Evolutionary conservation across 2,329 filamentous ascomycete genomes (phyloP), one percentile per base, ranked within the genome.

Genomic region (Myriosclerotinia duriaeana): DNA sequence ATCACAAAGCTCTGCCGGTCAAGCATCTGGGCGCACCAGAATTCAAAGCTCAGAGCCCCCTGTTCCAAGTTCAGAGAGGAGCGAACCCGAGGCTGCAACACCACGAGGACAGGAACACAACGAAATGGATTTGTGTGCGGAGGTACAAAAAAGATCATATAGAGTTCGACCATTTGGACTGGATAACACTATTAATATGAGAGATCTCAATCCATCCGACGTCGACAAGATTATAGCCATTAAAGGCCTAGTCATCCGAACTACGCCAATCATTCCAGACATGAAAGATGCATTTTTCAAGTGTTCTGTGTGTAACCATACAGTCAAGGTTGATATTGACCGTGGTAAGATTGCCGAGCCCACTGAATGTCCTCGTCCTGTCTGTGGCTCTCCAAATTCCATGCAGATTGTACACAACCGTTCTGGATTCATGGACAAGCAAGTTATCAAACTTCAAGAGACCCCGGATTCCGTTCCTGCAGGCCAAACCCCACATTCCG

Each of bases 221-320:
- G 97, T 98, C 86, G 96, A 99, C 79, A 96, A 96, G 76, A 85
- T 99, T 71, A 89, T 99, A 71, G 92, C 89, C 71, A 89, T 99
- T 79, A 99, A 98, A 79, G 95, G 95, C 55, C 84, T 99, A 20
- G 95, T 99, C 68, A 99, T 99, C 74, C 89, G 95, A 69, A 91
- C 95, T 3, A 98, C 95, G 0, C 93, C 95, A 0, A 91, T 99
- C 71, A 98, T 99, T 71, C 95, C 95, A 0, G 95, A 99, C 74
- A 99, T 99, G 96, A 97, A 96, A 80, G 92, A 97, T 76, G 95
- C 95, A 0, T 97, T 97, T 80, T 99, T 99, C 86, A 90, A 92
- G 70, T 99, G 95, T 80, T 91, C 92, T 67, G 87, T 94, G 36
- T 99, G 95, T 79, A 92, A 93, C 74, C 92, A 97, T 78, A 94